Base-by-base conservation (phyloP, 768 basidiomycete species). In the Tulasnella calospora region DNA sequence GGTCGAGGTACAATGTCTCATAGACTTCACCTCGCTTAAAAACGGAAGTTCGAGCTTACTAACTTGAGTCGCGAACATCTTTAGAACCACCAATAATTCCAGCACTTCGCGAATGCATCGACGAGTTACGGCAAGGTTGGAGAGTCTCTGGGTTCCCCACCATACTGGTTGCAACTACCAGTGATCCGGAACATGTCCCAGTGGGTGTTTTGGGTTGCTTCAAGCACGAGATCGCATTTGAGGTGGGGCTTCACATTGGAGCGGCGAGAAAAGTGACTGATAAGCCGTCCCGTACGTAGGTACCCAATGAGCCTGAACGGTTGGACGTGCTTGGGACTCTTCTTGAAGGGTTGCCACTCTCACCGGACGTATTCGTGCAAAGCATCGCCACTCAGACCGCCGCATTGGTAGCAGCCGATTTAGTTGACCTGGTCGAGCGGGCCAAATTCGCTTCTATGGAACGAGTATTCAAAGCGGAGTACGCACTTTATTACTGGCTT, bases 331-430 rank as follows among this genome's bases (percentile, higher is more conserved):
- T 97, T 35, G 80, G 83, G 5, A 85, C 84, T 44, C 81, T 90
- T 33, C 83, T 91, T 7, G 30, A 76, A 27, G 79, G 82, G 2
- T 83, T 83, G 35, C 72, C 80, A 0, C 81, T 96, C 44, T 89
- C 91, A 0, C 88, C 92, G 0, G 98, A 99, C 84, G 91, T 98
- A 2, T 92, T 92, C 10, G 78, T 97, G n/a, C 83, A 85, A 46
- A 83, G 84, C 6, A 81, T 99, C 4, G 94, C 98, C 5, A 89
- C 89, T 2, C 94, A 97, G 82, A 97, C 96, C 4, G 98, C 98
- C 21, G 96, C 96, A 2, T 86, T 99, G 8, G 90, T 94, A 36
- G 93, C 94, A 2, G 89, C 86, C 19, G 98, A 99, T 83, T 86
- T 99, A 19, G 87, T 86, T 33, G 88, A 92, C 81, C 87, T 99